A percentile compares a stretch with the other conserved stretches of the same genome.
Conservation (phyloP, 352 stramenopile species). For the Peronosclerospora sorghi region DNA sequence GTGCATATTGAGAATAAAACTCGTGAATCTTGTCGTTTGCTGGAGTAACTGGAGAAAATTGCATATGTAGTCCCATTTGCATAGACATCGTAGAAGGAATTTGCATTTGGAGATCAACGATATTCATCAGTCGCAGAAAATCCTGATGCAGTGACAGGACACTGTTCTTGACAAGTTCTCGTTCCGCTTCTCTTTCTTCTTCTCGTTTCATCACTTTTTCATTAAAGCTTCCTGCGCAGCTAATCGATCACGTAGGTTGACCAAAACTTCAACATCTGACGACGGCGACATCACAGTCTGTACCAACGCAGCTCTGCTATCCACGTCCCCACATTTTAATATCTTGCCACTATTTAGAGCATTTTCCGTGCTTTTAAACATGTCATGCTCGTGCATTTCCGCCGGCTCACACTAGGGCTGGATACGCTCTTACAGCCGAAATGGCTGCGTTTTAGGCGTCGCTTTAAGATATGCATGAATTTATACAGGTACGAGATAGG, state of each 20-base stretch:
- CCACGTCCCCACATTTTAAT: background rate
- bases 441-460: background rate
- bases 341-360: background rate
- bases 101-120: constrained; percentile 71
- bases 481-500: background rate
- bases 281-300: constrained; percentile 1
- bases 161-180: constrained; percentile 44
- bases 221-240: constrained; percentile 19
- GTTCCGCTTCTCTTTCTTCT: constrained; percentile 20
- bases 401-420: constrained; percentile 10
- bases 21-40: background rate
- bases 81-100: constrained; percentile 26
- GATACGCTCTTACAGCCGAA: background rate
- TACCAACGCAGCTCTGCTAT: background rate
- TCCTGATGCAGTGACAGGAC: constrained; percentile 63
- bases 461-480: constrained; percentile 3
- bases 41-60: constrained; percentile 15
- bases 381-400: background rate
- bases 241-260: constrained; percentile 24
- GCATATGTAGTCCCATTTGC: constrained; percentile 12
- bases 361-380: background rate
- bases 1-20: background rate
- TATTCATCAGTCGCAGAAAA: constrained; percentile 62
- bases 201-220: constrained; percentile 28
- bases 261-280: constrained; percentile 36